Base-by-base conservation (phyloP, 768 basidiomycete species). In the Sistotremastrum suecicum region DNA sequence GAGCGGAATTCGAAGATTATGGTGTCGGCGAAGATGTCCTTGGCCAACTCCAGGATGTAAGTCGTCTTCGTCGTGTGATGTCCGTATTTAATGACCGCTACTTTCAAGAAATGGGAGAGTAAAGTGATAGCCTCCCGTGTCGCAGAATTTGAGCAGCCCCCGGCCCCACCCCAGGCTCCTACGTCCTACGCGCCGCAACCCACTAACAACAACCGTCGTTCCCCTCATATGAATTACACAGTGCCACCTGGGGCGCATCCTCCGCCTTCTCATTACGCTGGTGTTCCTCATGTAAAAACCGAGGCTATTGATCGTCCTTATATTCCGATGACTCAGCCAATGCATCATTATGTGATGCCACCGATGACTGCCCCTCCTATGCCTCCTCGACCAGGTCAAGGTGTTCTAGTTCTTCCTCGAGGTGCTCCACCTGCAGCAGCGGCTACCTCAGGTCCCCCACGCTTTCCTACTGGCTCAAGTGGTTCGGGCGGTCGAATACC, bases 1-100 rank as follows among this genome's bases (percentile, higher is more conserved):
- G 85, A 67, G 68, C 78, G 63, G 92, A 97, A 60, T 99, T 98
- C 66, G 92, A 98, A 60, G 90, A 94, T 60, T 91, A 85, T 57
- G 95, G 95, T 50, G 84, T 99, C 51, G 72, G 80, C 59, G 84
- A 97, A 61, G 87, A 90, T 12, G 82, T 98, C 48, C 69, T 97
- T 41, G 78, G 80, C 53, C 83, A 88, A 43, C 69, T 99, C 47
- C 88, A 94, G 66, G 76, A 78, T 53, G 92, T 94, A 67, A 72
- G 83, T 76, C 47, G 46, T 35, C 48, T 36, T 5, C 50, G 43
- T 44, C 37, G 53, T 37, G 44, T 50, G 46, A 37, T 51, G 4
- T 50, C 56, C 48, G 48, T 49, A 40, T 49, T 49, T 49, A 45
- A 36, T 47, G 50, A 44, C 46, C 49, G 47, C 50, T 56, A 44